These are phyloP conservation scores for Mycena indigotica DNA, from an alignment of 768 basidiomycete genomes.

Conservation along the genomic window DNA sequence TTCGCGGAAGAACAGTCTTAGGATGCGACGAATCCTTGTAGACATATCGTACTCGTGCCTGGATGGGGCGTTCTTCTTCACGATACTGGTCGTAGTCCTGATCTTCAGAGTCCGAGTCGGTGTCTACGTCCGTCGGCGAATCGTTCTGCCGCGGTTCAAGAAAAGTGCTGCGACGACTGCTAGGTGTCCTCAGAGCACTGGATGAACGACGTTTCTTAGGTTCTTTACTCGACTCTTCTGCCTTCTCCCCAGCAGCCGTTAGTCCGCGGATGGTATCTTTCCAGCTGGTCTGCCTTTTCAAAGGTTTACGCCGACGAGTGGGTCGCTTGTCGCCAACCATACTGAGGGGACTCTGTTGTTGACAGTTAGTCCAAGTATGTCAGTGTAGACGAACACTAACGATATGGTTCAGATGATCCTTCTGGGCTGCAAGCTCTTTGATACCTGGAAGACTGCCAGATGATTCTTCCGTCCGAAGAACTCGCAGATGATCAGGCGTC, in stretches of 20 bases:
- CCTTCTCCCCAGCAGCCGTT: slow-evolving; percentile 43
- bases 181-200: slow-evolving; percentile 33
- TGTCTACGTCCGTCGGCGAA: slow-evolving; percentile 16
- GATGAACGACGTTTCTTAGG: slow-evolving; percentile 27
- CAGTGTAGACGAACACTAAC: slow-evolving; percentile 3
- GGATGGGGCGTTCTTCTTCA: slow-evolving; percentile 77
- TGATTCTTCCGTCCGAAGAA: slow-evolving; percentile 86
- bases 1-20: slow-evolving; percentile 29
- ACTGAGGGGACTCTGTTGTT: slow-evolving; percentile 71
- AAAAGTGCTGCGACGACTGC: slow-evolving; percentile 25
- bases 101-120: slow-evolving; percentile 54
- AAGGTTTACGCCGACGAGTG: slow-evolving; percentile 41
- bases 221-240: slow-evolving; percentile 20
- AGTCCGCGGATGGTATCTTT: slow-evolving; percentile 57
- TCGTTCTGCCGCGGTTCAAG: slow-evolving; percentile 16
- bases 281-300: slow-evolving; percentile 61
- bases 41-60: slow-evolving; percentile 69
- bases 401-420: slow-evolving; percentile 85
- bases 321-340: slow-evolving; percentile 78
- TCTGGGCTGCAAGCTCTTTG: slow-evolving; percentile 70
- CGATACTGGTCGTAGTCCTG: slow-evolving; percentile 48
- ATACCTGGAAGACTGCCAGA: slow-evolving; percentile 78
- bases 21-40: slow-evolving; percentile 36
- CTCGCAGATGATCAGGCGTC: slow-evolving; percentile 78
- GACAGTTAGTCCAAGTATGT: background rate